A percentile compares a stretch with the other conserved stretches of the same genome.
These are phyloP conservation scores for Chlamydomonas applanata DNA, from an alignment of 139 green algal species.

Conservation along the genomic window DNA sequence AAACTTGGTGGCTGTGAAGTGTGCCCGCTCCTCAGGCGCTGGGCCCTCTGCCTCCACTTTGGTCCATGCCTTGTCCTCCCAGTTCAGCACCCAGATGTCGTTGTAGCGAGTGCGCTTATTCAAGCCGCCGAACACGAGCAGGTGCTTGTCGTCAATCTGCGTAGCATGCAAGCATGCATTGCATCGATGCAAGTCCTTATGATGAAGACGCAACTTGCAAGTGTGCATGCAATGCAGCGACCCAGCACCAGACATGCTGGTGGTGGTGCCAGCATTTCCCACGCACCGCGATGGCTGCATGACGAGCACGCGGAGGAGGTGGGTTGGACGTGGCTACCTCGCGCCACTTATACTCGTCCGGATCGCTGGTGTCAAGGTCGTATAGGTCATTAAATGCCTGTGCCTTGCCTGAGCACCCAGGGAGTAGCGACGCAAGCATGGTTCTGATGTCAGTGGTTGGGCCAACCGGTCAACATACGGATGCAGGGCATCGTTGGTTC, in stretches of 20 bases:
- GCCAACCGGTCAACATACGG: not conserved
- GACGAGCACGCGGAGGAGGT: conserved; percentile 60
- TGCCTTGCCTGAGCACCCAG: conserved; percentile 59
- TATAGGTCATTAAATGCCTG: conserved; percentile 74
- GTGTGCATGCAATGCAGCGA: not conserved
- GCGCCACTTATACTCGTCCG: conserved; percentile 54
- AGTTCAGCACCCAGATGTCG: conserved; percentile 77
- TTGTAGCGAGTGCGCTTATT: conserved; percentile 73
- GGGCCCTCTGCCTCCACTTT: conserved; percentile 41
- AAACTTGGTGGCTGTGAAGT: conserved; percentile 74
- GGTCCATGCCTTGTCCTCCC: conserved; percentile 57
- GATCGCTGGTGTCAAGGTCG: conserved; percentile 60
- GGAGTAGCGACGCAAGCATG: too few relatives aligned
- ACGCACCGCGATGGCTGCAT: conserved; percentile 65
- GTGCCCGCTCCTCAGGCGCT: conserved; percentile 60
- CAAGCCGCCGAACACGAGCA: conserved; percentile 80
- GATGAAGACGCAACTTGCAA: not conserved
- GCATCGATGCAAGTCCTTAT: too few relatives aligned
- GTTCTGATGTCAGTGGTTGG: too few relatives aligned
- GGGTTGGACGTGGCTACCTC: conserved; percentile 24
- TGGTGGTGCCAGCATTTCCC: not conserved
- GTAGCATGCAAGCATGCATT: not conserved
- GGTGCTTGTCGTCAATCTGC: conserved; percentile 60
- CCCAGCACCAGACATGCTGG: not conserved
- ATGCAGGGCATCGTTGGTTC: too few relatives aligned